Percentiles rank a stretch among this genome's conserved stretches.
phyloP scores from a whole-genome alignment of 1,284 basidiomycete species.

The Moniliophthora roreri region DNA sequence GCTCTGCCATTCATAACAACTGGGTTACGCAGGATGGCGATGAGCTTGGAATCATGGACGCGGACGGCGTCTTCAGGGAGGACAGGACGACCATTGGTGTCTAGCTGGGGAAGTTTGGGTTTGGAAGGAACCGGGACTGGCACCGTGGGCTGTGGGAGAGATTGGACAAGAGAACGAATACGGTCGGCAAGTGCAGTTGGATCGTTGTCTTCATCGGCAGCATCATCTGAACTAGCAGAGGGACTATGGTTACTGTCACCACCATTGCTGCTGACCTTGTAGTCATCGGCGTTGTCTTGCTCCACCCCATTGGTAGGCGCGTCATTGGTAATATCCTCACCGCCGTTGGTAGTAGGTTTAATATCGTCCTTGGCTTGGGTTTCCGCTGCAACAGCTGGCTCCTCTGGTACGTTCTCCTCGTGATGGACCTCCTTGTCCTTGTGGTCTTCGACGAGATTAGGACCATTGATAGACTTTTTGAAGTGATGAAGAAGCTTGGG shows the following conservation, averaged over 20 bases:
- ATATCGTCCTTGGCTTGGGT: no score
- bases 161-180: conserved; percentile 30
- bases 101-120: conserved; percentile 21
- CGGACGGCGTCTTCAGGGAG: conserved; percentile 28
- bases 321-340: no score
- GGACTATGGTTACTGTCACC: background rate
- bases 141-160: conserved; percentile 25
- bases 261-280: background rate
- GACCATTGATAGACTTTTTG: no score
- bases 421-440: no score
- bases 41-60: conserved; percentile 39
- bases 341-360: no score
- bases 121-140: conserved; percentile 10
- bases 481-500: no score
- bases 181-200: conserved; percentile 27
- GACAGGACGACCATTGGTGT: conserved; percentile 28
- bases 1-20: conserved; percentile 52
- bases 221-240: background rate
- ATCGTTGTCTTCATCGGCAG: conserved; percentile 11
- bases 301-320: no score
- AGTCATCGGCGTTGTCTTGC: background rate
- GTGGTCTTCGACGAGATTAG: no score
- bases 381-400: no score
- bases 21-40: conserved; percentile 48
- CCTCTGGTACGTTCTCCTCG: no score